These are phyloP conservation scores for Ceriops tagal DNA, from an alignment of 345 rosid genomes.

Conservation along the genomic window DNA sequence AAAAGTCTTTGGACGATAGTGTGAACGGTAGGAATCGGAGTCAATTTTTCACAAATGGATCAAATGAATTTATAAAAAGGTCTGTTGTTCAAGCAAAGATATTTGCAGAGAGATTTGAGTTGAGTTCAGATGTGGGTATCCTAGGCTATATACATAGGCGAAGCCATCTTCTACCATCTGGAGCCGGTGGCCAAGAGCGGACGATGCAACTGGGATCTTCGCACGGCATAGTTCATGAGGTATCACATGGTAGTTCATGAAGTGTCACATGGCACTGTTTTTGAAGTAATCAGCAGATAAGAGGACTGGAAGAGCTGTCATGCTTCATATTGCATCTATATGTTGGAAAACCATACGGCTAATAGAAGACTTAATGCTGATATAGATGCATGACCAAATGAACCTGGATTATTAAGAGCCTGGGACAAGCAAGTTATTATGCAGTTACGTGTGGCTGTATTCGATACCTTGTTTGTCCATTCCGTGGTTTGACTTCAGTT, in stretches of 20 bases:
- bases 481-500: not conserved
- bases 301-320: too few species aligned
- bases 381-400: slow-evolving; percentile 22
- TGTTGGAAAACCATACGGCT: too few species aligned
- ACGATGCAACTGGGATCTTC: not conserved
- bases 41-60: too few species aligned
- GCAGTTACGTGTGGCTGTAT: not conserved
- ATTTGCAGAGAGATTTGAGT: not conserved
- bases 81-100: not conserved
- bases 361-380: not conserved
- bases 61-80: not conserved
- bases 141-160: not conserved
- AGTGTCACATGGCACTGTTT: slow-evolving; percentile 12
- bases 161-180: not conserved
- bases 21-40: too few species aligned
- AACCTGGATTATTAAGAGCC: slow-evolving; percentile 15
- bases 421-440: not conserved
- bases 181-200: not conserved
- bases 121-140: not conserved
- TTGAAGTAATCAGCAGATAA: not conserved
- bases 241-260: too few species aligned
- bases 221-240: not conserved
- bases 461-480: too few species aligned
- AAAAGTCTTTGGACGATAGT: too few species aligned
- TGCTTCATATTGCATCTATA: too few species aligned